These are phyloP conservation scores for Perilla frutescens DNA, from an alignment of 257 asterid species.

Conservation along the genomic window DNA sequence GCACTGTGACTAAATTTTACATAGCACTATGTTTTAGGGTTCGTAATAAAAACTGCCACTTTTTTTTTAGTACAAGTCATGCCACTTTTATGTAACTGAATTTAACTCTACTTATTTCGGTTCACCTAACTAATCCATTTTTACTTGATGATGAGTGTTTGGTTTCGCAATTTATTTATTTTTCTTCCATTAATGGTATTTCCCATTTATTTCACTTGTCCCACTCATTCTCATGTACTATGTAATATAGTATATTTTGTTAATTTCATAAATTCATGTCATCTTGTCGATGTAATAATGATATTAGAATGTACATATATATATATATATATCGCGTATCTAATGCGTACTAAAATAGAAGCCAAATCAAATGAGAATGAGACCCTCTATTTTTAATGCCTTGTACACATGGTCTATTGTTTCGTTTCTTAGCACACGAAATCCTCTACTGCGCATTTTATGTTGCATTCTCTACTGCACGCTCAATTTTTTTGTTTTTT, in stretches of 20 bases:
- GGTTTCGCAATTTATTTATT: constrained; percentile 4
- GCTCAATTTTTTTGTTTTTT: no score
- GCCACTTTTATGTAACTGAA: constrained; percentile 37
- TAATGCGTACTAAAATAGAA: no score
- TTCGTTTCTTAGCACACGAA: no score
- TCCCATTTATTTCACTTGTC: constrained; percentile 5
- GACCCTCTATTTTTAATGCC: no score
- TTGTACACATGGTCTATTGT: no score
- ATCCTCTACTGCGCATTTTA: no score
- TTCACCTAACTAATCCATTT: constrained; percentile 31
- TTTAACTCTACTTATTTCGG: constrained; percentile 30
- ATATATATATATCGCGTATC: no score
- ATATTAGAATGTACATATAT: no score
- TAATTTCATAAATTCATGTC: neutral
- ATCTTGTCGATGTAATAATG: no score
- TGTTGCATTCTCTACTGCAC: no score
- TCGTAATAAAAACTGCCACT: constrained; percentile 16
- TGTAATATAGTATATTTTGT: neutral
- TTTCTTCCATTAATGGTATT: neutral
- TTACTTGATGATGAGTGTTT: constrained; percentile 36
- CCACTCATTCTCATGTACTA: neutral
- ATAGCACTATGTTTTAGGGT: constrained; percentile 26
- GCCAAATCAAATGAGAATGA: no score
- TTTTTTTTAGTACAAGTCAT: neutral
- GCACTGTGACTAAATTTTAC: constrained; percentile 8